A percentile compares a stretch with the other conserved stretches of the same genome.
phyloP scores from a whole-genome alignment of 345 rosid genomes.

The Ceriops zippeliana region DNA sequence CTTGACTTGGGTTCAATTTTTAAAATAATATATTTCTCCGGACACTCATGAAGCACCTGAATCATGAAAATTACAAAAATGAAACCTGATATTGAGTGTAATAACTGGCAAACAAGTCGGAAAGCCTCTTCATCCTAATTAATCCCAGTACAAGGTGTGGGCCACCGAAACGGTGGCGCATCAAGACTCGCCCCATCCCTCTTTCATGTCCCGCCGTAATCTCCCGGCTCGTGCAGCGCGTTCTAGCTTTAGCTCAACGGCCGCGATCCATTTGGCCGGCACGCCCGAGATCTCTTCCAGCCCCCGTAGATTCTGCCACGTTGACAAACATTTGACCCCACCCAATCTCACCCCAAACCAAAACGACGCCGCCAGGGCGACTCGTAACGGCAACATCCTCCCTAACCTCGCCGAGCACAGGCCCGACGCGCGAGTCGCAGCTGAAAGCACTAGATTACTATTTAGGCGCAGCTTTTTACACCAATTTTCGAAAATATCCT shows the following conservation, averaged over 20 bases:
- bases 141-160: too few relatives aligned
- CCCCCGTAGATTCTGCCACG: constrained; percentile 36
- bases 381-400: constrained; percentile 27
- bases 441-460: constrained; percentile 13
- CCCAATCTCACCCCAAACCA: constrained; percentile 37
- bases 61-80: too few relatives aligned
- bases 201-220: constrained; percentile 17
- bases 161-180: background rate
- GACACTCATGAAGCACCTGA: too few relatives aligned
- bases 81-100: too few relatives aligned
- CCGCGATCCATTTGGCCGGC: constrained; percentile 39
- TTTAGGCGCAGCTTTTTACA: constrained; percentile 32
- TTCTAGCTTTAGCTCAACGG: constrained; percentile 27
- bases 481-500: constrained; percentile 37
- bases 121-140: too few relatives aligned
- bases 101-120: too few relatives aligned
- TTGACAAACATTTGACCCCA: constrained; percentile 9
- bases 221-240: constrained; percentile 12
- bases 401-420: constrained; percentile 23
- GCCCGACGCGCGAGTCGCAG: constrained; percentile 29
- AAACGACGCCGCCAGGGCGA: constrained; percentile 41
- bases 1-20: too few relatives aligned
- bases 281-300: constrained; percentile 38
- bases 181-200: constrained; percentile 48
- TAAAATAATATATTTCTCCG: too few relatives aligned